Percentiles rank a stretch among this genome's conserved stretches.
Evolutionary conservation across 805 yeast species (phyloP).

Genomic region (Sporopachydermia quercuum): DNA sequence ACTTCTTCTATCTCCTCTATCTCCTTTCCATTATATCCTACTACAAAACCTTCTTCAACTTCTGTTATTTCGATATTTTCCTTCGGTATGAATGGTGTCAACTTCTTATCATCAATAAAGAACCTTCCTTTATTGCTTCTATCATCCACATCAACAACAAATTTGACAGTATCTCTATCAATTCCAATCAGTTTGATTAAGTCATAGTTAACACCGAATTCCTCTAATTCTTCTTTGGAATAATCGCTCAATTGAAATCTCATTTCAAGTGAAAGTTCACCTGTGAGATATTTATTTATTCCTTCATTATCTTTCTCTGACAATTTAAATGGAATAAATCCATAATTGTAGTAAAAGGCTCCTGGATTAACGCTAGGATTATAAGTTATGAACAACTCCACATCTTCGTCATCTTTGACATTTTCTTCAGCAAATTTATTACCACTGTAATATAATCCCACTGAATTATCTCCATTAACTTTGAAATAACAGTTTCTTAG

Average conservation of each 20-base stretch:
- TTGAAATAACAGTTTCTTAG: slow-evolving; percentile 26
- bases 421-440: slow-evolving; percentile 4
- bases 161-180: neutral
- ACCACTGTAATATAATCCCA: neutral
- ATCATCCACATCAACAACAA: neutral
- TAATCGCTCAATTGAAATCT: neutral
- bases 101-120: slow-evolving; percentile 1
- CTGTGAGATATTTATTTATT: neutral
- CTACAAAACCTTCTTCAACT: neutral
- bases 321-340: slow-evolving; percentile 15
- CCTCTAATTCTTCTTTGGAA: neutral
- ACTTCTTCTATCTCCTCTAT: neutral
- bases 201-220: neutral
- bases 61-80: neutral
- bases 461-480: slow-evolving; percentile 10
- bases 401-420: slow-evolving; percentile 7
- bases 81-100: neutral
- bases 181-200: neutral
- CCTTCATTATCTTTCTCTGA: neutral
- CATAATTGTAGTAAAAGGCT: slow-evolving; percentile 24
- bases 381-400: slow-evolving; percentile 20
- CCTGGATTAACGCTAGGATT: slow-evolving; percentile 18
- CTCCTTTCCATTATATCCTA: neutral
- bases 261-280: neutral
- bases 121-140: neutral